Percentiles rank a stretch among this genome's conserved stretches.
These are phyloP conservation scores for Neonectria magnoliae DNA, from an alignment of 2,329 filamentous ascomycete genomes.

Conservation along the genomic window DNA sequence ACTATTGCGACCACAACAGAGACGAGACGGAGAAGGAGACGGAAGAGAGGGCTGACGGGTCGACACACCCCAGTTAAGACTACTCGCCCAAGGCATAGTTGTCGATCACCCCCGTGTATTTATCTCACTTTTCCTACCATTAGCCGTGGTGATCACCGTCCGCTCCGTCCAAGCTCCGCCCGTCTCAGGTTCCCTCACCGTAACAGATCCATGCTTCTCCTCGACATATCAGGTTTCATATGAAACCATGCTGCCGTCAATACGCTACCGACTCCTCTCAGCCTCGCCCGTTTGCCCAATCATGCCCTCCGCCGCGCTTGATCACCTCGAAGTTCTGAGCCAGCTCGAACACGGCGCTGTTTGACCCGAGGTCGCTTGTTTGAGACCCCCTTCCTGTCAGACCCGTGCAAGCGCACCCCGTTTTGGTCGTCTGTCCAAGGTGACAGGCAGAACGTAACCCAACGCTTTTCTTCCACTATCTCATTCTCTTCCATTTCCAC, in stretches of 20 bases:
- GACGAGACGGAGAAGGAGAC: constrained; percentile 6
- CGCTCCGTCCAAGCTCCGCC: constrained; percentile 24
- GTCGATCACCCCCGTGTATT: neutral
- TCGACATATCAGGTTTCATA: constrained; percentile 59
- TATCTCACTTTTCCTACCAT: constrained; percentile 3
- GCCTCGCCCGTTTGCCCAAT: constrained; percentile 33
- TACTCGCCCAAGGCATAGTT: constrained; percentile 6
- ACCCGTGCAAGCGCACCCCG: constrained; percentile 23
- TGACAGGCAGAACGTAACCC: constrained; percentile 10
- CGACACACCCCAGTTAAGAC: constrained; percentile 8
- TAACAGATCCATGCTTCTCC: constrained; percentile 40
- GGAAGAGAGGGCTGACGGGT: constrained; percentile 4
- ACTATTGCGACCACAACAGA: neutral
- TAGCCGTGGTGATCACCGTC: constrained; percentile 4
- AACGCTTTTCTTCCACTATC: constrained; percentile 24
- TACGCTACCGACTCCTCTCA: constrained; percentile 29
- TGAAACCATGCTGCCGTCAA: constrained; percentile 50
- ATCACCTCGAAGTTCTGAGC: constrained; percentile 28
- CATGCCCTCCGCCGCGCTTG: constrained; percentile 26
- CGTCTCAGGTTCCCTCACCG: constrained; percentile 38
- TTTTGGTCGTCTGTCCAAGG: constrained; percentile 16
- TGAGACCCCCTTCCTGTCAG: constrained; percentile 30
- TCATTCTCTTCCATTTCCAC: constrained; percentile 32
- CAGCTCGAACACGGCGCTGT: constrained; percentile 41
- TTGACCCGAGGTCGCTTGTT: constrained; percentile 37